Evolutionary conservation across 163 green algal genomes (phyloP).

Genomic region (Scenedesmus sp.): DNA sequence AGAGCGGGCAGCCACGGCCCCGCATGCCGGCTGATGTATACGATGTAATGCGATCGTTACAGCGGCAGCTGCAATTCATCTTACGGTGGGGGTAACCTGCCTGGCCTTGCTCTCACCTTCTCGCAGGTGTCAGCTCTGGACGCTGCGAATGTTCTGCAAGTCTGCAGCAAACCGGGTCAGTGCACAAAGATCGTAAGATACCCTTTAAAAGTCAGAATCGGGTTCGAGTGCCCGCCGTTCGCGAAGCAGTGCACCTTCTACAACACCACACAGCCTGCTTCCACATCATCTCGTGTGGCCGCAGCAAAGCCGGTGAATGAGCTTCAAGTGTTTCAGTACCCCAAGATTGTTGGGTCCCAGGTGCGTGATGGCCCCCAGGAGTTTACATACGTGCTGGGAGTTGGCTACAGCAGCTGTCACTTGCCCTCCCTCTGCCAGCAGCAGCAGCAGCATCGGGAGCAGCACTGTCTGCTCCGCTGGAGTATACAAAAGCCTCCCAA

Average conservation of each 20-base stretch:
- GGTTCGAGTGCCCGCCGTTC: conserved; percentile 20
- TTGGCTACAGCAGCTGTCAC: background rate
- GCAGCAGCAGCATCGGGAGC: conserved; percentile 17
- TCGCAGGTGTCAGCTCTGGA: background rate
- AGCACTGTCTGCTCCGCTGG: background rate
- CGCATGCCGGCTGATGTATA: background rate
- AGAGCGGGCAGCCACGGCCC: background rate
- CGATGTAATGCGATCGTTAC: background rate
- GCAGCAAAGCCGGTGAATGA: conserved; percentile 21
- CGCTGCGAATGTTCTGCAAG: background rate
- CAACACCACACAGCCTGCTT: conserved; percentile 12
- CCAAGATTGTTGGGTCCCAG: conserved; percentile 37
- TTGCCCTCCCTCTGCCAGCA: background rate
- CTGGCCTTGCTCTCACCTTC: background rate
- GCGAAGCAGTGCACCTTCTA: conserved; percentile 33
- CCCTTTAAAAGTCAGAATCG: background rate
- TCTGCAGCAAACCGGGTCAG: conserved; percentile 11
- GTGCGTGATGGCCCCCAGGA: background rate
- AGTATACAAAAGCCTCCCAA: background rate
- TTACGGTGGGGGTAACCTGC: background rate
- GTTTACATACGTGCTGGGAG: background rate
- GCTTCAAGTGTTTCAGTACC: conserved; percentile 12
- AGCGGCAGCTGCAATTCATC: background rate
- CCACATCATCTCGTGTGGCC: background rate
- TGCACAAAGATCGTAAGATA: background rate